Evolutionary conservation across 371 early-diverging fungal genomes (phyloP).

Genomic region (Phascolomyces articulosus): DNA sequence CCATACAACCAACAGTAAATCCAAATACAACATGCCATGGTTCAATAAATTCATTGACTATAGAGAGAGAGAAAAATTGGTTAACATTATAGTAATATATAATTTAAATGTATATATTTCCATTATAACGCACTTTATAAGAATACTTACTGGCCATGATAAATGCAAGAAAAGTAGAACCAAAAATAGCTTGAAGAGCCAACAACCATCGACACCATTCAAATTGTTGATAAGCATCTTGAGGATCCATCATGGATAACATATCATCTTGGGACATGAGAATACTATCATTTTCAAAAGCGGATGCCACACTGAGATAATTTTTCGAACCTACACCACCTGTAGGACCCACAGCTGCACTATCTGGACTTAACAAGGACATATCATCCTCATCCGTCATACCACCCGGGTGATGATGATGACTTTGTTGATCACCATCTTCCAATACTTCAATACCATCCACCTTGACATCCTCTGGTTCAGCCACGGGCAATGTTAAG

Average conservation of each 20-base stretch:
- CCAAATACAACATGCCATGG: slow-evolving; percentile 20
- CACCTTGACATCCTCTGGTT: slow-evolving; percentile 36
- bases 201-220: slow-evolving; percentile 49
- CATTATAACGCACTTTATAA: neutral
- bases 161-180: slow-evolving; percentile 33
- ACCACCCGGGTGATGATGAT: neutral
- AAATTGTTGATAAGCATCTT: slow-evolving; percentile 20
- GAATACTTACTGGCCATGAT: slow-evolving; percentile 35
- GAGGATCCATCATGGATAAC: slow-evolving; percentile 6
- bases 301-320: slow-evolving; percentile 28
- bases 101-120: too few relatives aligned
- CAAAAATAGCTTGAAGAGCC: slow-evolving; percentile 39
- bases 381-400: slow-evolving; percentile 12
- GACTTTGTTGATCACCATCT: slow-evolving; percentile 11
- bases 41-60: slow-evolving; percentile 34
- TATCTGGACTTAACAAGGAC: neutral
- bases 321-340: neutral
- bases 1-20: slow-evolving; percentile 20
- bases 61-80: neutral
- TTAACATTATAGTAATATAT: too few relatives aligned
- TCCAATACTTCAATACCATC: slow-evolving; percentile 35
- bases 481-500: slow-evolving; percentile 65
- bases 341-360: neutral
- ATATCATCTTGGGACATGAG: slow-evolving; percentile 1
- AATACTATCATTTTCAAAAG: slow-evolving; percentile 1